A percentile compares a stretch with the other conserved stretches of the same genome.
These are phyloP conservation scores for Rhododendron ovatum DNA, from an alignment of 148 eudicot species.

Conservation along the genomic window DNA sequence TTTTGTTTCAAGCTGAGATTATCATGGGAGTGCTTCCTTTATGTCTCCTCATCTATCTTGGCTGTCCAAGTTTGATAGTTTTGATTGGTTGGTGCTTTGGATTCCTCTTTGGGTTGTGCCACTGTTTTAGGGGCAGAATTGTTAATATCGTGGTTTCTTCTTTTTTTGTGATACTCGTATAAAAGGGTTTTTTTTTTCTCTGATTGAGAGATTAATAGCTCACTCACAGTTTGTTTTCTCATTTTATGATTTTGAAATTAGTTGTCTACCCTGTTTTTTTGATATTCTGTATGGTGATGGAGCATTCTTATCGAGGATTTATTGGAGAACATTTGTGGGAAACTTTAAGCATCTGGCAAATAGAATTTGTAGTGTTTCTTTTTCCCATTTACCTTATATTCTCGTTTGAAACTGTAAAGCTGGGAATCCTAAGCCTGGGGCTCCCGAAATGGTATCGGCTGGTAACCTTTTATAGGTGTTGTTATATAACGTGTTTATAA, in stretches of 20 bases:
- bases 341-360: conserved; percentile 7
- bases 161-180: background rate
- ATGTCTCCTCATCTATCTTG: background rate
- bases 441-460: background rate
- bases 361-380: background rate
- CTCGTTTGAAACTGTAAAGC: background rate
- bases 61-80: background rate
- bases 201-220: background rate
- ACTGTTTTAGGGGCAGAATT: background rate
- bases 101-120: background rate
- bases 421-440: background rate
- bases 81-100: background rate
- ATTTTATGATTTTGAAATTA: background rate
- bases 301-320: background rate
- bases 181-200: background rate
- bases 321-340: background rate
- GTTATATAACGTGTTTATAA: background rate
- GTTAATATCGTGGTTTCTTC: background rate
- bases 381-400: background rate
- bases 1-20: conserved; percentile 4
- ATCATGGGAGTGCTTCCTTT: conserved; percentile 8
- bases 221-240: background rate
- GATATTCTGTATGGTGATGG: background rate
- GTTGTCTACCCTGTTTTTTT: background rate
- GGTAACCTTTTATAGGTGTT: background rate